These are phyloP conservation scores for Trichoderma guizhouense DNA, from an alignment of 2,329 filamentous ascomycete genomes.

Conservation along the genomic window DNA sequence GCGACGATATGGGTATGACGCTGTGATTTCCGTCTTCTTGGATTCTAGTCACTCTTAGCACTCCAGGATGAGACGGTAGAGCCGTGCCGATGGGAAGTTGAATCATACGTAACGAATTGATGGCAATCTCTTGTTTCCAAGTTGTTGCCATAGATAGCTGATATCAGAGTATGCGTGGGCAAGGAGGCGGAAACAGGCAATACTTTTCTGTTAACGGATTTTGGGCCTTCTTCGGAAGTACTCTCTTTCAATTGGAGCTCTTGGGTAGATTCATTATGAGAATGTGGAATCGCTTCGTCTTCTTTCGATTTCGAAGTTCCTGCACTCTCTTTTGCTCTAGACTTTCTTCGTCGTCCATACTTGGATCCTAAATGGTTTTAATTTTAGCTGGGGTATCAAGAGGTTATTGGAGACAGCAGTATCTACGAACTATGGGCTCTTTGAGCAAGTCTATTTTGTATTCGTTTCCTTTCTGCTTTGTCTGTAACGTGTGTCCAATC, in stretches of 20 bases:
- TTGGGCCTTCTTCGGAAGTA: not conserved
- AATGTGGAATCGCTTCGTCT: not conserved
- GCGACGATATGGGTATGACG: not conserved
- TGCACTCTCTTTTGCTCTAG: not conserved
- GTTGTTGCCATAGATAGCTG: not conserved
- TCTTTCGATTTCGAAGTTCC: not conserved
- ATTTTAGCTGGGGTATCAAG: not conserved
- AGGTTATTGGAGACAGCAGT: not conserved
- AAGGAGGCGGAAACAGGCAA: not conserved
- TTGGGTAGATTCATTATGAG: not conserved
- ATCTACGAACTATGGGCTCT: not conserved
- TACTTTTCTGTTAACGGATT: not conserved
- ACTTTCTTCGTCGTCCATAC: not conserved
- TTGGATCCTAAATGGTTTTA: not conserved
- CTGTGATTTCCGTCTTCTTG: not conserved
- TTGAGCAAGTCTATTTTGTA: conserved; percentile 8
- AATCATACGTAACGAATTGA: not conserved
- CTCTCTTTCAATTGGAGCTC: not conserved
- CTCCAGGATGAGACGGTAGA: not conserved
- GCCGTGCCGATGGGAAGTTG: not conserved
- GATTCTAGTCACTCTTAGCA: not conserved
- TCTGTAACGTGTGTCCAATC: not conserved
- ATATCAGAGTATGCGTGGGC: not conserved
- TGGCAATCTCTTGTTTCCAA: not conserved
- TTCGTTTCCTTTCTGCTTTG: not conserved